Evolutionary conservation across 2,329 filamentous ascomycete genomes (phyloP).

Genomic region (Paraconiothyrium sp.): DNA sequence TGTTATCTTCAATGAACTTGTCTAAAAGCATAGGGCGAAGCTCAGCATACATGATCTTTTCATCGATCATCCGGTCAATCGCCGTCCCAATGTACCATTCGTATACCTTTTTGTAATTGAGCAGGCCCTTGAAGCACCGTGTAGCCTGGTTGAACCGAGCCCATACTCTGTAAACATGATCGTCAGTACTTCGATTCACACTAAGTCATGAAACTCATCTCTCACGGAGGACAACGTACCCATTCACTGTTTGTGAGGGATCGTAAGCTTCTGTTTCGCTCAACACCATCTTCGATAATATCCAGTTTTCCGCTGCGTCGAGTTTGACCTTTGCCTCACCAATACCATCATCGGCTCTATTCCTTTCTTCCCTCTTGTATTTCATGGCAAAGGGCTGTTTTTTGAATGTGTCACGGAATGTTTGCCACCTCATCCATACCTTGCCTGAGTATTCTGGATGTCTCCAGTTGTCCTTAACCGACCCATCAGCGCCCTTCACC

Average conservation of each 20-base stretch:
- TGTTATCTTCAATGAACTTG: slow-evolving; percentile 69
- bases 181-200: slow-evolving; percentile 1
- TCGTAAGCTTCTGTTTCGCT: slow-evolving; percentile 68
- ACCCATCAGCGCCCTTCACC: slow-evolving; percentile 18
- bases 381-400: neutral
- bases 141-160: slow-evolving; percentile 74
- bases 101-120: slow-evolving; percentile 73
- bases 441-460: slow-evolving; percentile 17
- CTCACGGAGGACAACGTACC: slow-evolving; percentile 54
- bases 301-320: slow-evolving; percentile 60
- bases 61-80: slow-evolving; percentile 69
- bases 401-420: slow-evolving; percentile 42
- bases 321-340: slow-evolving; percentile 25
- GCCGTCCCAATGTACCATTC: slow-evolving; percentile 67
- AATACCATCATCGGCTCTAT: slow-evolving; percentile 9
- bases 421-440: slow-evolving; percentile 57
- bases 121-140: slow-evolving; percentile 76
- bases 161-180: slow-evolving; percentile 55
- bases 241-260: slow-evolving; percentile 57
- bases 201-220: neutral
- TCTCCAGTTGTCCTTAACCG: neutral
- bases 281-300: slow-evolving; percentile 70
- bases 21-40: slow-evolving; percentile 75
- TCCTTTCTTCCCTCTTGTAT: neutral
- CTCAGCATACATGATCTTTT: slow-evolving; percentile 77